These are phyloP conservation scores for Epichloe sibirici DNA, from an alignment of 2,329 filamentous ascomycete species.

Conservation along the genomic window DNA sequence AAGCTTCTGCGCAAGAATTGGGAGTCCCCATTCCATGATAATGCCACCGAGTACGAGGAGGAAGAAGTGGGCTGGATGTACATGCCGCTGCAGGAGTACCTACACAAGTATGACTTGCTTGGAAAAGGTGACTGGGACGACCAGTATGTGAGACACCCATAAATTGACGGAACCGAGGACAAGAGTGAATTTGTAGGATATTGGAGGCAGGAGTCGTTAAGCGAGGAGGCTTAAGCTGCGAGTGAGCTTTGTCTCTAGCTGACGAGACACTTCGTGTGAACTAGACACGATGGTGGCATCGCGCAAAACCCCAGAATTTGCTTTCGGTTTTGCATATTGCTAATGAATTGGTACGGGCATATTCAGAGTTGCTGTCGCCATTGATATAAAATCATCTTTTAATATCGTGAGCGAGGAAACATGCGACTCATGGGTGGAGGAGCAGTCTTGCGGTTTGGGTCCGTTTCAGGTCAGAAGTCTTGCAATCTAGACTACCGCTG, in stretches of 20 bases:
- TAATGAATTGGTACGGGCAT: too few species aligned
- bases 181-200: not conserved
- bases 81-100: not conserved
- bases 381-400: too few species aligned
- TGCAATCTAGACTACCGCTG: too few species aligned
- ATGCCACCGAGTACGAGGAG: not conserved
- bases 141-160: not conserved
- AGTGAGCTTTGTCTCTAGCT: not conserved
- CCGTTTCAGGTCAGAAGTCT: too few species aligned
- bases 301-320: too few species aligned
- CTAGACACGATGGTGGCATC: too few species aligned
- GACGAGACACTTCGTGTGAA: too few species aligned
- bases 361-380: too few species aligned
- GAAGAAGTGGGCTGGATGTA: constrained; percentile 2
- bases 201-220: not conserved
- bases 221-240: not conserved
- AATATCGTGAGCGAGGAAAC: too few species aligned
- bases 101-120: not conserved
- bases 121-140: not conserved
- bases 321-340: too few species aligned
- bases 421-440: too few species aligned
- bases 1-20: not conserved
- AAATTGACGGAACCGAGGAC: not conserved
- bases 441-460: too few species aligned
- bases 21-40: not conserved